Base-by-base conservation (phyloP, 2,329 filamentous ascomycete genomes). In the Raffaelea deltoideospora region DNA sequence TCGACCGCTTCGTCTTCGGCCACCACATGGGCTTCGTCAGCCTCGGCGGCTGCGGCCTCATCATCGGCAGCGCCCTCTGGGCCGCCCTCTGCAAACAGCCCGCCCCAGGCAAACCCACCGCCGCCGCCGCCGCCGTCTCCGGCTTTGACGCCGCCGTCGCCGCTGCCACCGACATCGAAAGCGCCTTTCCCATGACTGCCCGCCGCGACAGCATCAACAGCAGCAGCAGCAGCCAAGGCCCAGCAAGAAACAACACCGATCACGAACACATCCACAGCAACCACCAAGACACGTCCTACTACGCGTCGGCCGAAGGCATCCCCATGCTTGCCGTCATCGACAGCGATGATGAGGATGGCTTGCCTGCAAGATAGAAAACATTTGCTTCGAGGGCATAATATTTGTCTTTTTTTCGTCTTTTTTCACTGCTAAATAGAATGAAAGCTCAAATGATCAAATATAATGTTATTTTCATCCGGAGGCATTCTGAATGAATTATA, bases 1-100 rank as follows among this genome's bases (percentile, higher is more conserved):
- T 70, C 44, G 68, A 73, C 46, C 52, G 58, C 28, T 67, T 60
- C 50, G 53, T 72, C 3, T 72, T 72, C 48, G 65, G 64, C 2
- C 59, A 67, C 34, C 50, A 49, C 17, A 70, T 72, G 65, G 57
- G 60, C 13, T 47, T 61, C 40, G 50, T 60, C 46, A 72, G 67
- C 39, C 50, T 69, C 7, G 50, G 58, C 3, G 69, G 69, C 4
- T 69, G 67, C 37, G 61, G 57, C 5, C 48, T 72, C 30, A 69
- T 73, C 30, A 51, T 72, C 8, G 65, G 67, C 2, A 66, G 66
- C 36, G 68, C 68, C 3, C 48, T 72, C 9, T 67, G 64, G 46
- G 65, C 64, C 1, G 59, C 65, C 4, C 44, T 70, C 26, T 50
- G 59, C 37, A 69, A 63, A 48, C 57, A 56, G 41, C 26, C 20